Evolutionary conservation across 139 green algal species (phyloP).

Genomic region (Chlamydomonas asymmetrica): DNA sequence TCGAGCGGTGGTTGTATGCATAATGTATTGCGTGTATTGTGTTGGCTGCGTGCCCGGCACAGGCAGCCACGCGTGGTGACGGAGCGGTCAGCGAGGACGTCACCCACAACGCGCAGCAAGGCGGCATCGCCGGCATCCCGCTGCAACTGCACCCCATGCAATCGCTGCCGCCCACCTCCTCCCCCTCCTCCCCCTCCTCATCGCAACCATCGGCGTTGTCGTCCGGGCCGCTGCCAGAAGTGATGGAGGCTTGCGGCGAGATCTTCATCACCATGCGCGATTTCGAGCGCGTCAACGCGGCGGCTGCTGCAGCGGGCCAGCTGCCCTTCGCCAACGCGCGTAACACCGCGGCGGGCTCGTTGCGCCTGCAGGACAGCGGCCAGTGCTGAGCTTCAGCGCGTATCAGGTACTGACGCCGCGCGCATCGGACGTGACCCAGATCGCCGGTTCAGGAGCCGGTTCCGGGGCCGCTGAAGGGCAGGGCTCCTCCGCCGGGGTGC

Average conservation of each 20-base stretch:
- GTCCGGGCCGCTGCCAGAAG: not conserved
- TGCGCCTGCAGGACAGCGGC: constrained; percentile 55
- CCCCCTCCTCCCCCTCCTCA: too few species aligned
- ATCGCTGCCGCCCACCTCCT: not conserved
- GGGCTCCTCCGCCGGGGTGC: too few species aligned
- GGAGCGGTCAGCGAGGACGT: constrained; percentile 56
- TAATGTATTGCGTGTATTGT: too few species aligned
- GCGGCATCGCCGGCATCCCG: constrained; percentile 36
- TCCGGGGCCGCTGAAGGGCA: too few species aligned
- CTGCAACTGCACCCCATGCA: not conserved
- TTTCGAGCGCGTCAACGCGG: constrained; percentile 47
- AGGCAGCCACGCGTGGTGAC: constrained; percentile 55
- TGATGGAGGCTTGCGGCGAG: constrained; percentile 59
- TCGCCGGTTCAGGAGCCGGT: too few species aligned
- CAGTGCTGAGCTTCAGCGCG: constrained; percentile 56
- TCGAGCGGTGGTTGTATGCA: too few species aligned
- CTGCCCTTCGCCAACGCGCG: constrained; percentile 49
- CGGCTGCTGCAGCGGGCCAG: constrained; percentile 8
- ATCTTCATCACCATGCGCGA: constrained; percentile 47
- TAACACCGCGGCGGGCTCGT: constrained; percentile 49
- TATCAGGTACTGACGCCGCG: constrained; percentile 33
- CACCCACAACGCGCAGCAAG: constrained; percentile 41
- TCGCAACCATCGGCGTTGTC: not conserved
- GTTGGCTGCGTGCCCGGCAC: too few species aligned
- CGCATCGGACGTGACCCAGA: too few species aligned